A percentile compares a stretch with the other conserved stretches of the same genome.
Conservation (phyloP, 2,329 filamentous ascomycete species). For the Chrysoporthe cubensis region DNA sequence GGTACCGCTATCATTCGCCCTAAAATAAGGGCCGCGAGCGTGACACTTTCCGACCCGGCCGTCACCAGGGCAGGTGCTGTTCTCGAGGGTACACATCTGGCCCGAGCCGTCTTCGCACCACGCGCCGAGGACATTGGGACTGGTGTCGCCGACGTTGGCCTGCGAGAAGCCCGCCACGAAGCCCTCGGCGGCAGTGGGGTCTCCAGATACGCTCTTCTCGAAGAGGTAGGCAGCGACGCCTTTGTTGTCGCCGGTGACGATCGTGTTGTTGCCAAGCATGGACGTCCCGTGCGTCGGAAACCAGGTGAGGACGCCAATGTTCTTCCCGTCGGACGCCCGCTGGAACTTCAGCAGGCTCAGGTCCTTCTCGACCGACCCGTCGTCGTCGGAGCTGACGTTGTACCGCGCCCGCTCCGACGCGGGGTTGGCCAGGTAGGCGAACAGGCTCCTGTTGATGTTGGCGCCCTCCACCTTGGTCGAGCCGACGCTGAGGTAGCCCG, state of each 20-base stretch:
- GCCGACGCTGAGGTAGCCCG: slow-evolving; percentile 71
- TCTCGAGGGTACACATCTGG: slow-evolving; percentile 72
- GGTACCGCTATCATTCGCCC: slow-evolving; percentile 69
- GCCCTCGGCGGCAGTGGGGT: slow-evolving; percentile 59
- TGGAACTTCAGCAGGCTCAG: slow-evolving; percentile 81
- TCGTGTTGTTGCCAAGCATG: slow-evolving; percentile 87
- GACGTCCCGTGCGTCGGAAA: slow-evolving; percentile 93
- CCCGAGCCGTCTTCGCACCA: slow-evolving; percentile 87
- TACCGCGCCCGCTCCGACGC: slow-evolving; percentile 74
- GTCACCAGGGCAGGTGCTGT: slow-evolving; percentile 75
- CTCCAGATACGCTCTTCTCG: slow-evolving; percentile 67
- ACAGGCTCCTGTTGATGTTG: slow-evolving; percentile 88
- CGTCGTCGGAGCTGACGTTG: slow-evolving; percentile 52
- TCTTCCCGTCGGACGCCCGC: slow-evolving; percentile 73
- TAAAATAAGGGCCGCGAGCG: slow-evolving; percentile 72
- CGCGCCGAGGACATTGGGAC: slow-evolving; percentile 83
- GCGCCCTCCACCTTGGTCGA: slow-evolving; percentile 72
- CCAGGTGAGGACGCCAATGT: slow-evolving; percentile 84
- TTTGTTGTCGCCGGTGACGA: slow-evolving; percentile 95
- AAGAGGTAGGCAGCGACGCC: slow-evolving; percentile 87
- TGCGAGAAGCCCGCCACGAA: slow-evolving; percentile 95
- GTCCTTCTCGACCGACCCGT: slow-evolving; percentile 67
- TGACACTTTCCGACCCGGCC: slow-evolving; percentile 74
- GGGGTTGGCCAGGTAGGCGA: slow-evolving; percentile 86
- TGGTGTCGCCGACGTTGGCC: slow-evolving; percentile 87